Base-by-base conservation (phyloP, 805 yeast genomes). In the Wickerhamomyces ciferrii region DNA sequence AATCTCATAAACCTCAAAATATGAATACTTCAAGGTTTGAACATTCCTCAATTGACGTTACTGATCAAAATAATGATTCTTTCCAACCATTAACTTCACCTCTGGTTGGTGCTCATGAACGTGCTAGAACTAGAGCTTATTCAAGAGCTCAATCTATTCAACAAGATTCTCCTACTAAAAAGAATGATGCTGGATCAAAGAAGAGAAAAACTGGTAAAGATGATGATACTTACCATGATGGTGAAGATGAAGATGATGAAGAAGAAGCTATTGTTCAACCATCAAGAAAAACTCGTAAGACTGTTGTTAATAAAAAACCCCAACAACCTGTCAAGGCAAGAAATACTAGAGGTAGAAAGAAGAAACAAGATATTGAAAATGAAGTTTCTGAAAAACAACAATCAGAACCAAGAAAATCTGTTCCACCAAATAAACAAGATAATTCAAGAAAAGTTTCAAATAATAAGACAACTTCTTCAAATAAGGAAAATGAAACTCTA, bases 131-230 rank as follows among this genome's bases (percentile, higher is more conserved):
- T 4, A 48, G 53, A 42, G 56, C 51, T 3, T 20, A 35, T n/a
- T 46, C 52, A 8, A 43, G 19, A 10, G 17, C 37, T 8, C 20
- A 19, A 14, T 27, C 31, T 27, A 14, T 14, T 10, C 31, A 27
- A 13, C 15, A 27, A 13, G 31, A 27, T 4, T 13, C 31, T 8
- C 15, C 36, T 7, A 32, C 19, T 5, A n/a, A 17, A 32, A 32
- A 32, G 9, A 19, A 44, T 19, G 48, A 44, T 4, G 11, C 7
- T 27, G 31, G 31, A 5, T 4, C 18, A n/a, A 59, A 58, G 34
- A 53, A 56, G 35, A 56, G 62, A 4, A 15, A 60, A 57, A 35
- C 52, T 50, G 42, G 48, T 61, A 39, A 57, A 45, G 48, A 54
- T 46, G 48, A 47, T 52, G n/a, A 48, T 56, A 47, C 58, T 48